A percentile compares a stretch with the other conserved stretches of the same genome.
These are phyloP conservation scores for Dipteronia sinensis DNA, from an alignment of 345 rosid species.

Conservation along the genomic window DNA sequence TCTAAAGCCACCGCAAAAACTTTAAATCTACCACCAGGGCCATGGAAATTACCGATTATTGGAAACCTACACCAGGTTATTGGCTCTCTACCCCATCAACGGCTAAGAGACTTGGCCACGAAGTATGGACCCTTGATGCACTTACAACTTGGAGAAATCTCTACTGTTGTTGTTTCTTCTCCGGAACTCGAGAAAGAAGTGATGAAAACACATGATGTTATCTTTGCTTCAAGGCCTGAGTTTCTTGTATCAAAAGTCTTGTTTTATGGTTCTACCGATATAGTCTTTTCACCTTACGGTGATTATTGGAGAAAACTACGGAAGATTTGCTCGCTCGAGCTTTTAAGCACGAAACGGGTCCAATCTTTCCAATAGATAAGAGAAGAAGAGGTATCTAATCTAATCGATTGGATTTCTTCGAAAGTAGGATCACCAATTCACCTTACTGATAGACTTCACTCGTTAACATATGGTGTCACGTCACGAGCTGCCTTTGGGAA, in stretches of 20 bases:
- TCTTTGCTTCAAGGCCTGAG: conserved; percentile 33
- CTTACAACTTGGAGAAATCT: conserved; percentile 26
- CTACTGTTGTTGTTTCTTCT: conserved; percentile 29
- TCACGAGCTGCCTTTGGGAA: conserved; percentile 14
- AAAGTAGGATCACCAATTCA: conserved; percentile 1
- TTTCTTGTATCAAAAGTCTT: not conserved
- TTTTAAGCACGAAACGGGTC: not conserved
- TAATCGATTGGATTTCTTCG: not conserved
- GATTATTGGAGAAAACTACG: conserved; percentile 15
- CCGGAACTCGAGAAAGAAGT: conserved; percentile 31
- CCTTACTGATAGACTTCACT: not conserved
- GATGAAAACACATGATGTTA: conserved; percentile 30
- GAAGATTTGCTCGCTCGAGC: not conserved
- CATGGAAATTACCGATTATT: conserved; percentile 32
- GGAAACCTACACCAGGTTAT: conserved; percentile 36
- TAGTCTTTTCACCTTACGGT: conserved; percentile 18
- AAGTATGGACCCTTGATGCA: conserved; percentile 29
- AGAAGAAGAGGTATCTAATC: conserved; percentile 18
- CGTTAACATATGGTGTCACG: not conserved
- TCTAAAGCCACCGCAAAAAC: not conserved
- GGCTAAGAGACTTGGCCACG: conserved; percentile 19
- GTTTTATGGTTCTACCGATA: not conserved
- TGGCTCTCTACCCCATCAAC: conserved; percentile 25
- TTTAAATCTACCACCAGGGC: conserved; percentile 34
- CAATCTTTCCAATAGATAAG: conserved; percentile 11